Evolutionary conservation across 495 filamentous ascomycete species (phyloP).

Genomic region (Lasiosphaeriaceae sp.): DNA sequence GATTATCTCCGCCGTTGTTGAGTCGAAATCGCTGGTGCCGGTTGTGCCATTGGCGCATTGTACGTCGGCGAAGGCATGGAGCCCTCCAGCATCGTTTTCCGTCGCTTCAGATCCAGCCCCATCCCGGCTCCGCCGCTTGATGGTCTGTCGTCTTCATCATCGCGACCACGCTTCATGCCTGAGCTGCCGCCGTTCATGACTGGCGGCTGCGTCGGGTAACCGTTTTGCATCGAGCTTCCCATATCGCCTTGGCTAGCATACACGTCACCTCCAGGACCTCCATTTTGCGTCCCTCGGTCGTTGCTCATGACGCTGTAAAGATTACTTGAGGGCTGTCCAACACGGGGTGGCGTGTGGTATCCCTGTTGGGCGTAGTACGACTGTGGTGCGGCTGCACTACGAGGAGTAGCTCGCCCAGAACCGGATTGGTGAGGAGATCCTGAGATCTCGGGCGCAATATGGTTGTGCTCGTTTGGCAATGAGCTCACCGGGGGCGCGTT

Average conservation of each 20-base stretch:
- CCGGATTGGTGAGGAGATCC: conserved; percentile 85
- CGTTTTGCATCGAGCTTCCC: conserved; percentile 56
- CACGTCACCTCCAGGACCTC: conserved; percentile 56
- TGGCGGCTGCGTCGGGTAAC: conserved; percentile 51
- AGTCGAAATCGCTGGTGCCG: conserved; percentile 34
- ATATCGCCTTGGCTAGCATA: conserved; percentile 62
- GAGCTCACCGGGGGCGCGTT: conserved; percentile 60
- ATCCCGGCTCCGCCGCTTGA: conserved; percentile 51
- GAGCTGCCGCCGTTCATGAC: conserved; percentile 68
- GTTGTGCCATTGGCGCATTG: conserved; percentile 42
- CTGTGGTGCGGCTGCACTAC: conserved; percentile 63
- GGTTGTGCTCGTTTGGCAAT: conserved; percentile 69
- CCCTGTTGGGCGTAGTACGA: conserved; percentile 65
- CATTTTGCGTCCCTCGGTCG: conserved; percentile 69
- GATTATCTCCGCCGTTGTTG: conserved; percentile 29
- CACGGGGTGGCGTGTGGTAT: conserved; percentile 81
- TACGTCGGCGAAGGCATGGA: conserved; percentile 42
- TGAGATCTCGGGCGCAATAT: conserved; percentile 80
- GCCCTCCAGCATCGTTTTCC: conserved; percentile 68
- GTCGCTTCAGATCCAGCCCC: conserved; percentile 75
- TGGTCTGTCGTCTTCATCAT: conserved; percentile 70
- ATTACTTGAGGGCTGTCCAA: conserved; percentile 65
- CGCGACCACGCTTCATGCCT: conserved; percentile 74
- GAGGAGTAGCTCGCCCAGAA: conserved; percentile 83
- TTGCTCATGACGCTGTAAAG: conserved; percentile 90